Base-by-base conservation (phyloP, 2,329 filamentous ascomycete species). In the Apiospora kogelbergensis region DNA sequence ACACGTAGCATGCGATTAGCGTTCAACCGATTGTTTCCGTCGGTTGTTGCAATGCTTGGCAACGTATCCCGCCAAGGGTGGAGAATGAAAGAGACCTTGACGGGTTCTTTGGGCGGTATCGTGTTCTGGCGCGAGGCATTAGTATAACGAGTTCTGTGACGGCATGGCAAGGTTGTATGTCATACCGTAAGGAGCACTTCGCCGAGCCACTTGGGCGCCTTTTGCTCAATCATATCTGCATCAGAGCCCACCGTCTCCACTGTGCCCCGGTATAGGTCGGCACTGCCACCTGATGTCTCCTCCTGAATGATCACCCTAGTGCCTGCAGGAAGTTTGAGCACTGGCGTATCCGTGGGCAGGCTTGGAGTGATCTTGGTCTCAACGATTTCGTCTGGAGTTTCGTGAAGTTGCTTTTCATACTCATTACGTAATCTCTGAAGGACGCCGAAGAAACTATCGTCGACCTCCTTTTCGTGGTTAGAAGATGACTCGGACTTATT, bases 1-100 rank as follows among this genome's bases (percentile, higher is more conserved):
- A 97, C 94, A 63, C 96, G 89, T 66, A 99, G 85, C 96, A 99
- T 98, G 68, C 95, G 89, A 77, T 98, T 99, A 13, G 96, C 96
- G 78, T 98, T 99, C 66, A 99, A 86, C 30, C 96, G 91, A 73
- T 95, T 95, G 79, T 95, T 97, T 67, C 91, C 91, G 76, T 97
- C 94, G 4, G 89, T 81, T 30, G 90, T 88, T 41, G 91, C 88
- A 65, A 98, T 91, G 68, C 86, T 87, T 0, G 94, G 94, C 67
- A 98, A 83, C 33, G 86, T 82, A 73, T 93, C 91, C 74, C 93
- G 86, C 82, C 88, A 94, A 0, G 96, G 95, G 74, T 96, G 89
- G 30, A 99, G 85, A 20, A 97, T 88, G 76, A 99, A 99, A 3
- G 93, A 95, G n/a, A 98, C 91, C 84, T 99, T 99, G 74, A 95